Base-by-base conservation (phyloP, 495 filamentous ascomycete species). In the Paragyromitra xinjiangensis region DNA sequence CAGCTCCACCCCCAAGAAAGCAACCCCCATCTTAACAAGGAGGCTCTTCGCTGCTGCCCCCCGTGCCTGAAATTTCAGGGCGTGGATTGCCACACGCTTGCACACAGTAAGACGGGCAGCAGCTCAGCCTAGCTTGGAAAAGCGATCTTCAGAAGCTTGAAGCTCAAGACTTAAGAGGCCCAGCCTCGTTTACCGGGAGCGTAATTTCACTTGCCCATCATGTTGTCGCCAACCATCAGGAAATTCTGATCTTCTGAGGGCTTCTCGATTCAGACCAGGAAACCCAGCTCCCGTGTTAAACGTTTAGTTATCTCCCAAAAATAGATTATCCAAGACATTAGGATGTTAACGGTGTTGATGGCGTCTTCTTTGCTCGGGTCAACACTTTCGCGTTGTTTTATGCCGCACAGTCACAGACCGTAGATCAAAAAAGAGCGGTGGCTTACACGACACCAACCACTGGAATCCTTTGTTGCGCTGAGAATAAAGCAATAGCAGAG, bases 121-220 rank as follows among this genome's bases (percentile, higher is more conserved):
- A 11, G 37, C 64, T 45, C 39, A 26, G 37, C 62, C 61, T 45
- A 71, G 62, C 55, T 51, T 22, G 68, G 68, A 45, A 71, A 34
- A 63, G 7, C 26, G 68, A 70, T 70, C 68, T 65, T 45, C 69
- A 65, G 45, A 51, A 64, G 44, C 44, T 50, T 50, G 63, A 51
- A 65, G 14, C 16, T 6, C 42, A 65, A 22, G 26, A 34, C 40
- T 50, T 22, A 14, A 50, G 42, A 50, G 42, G 63, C 44, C 69
- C 59, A 67, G 34, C 68, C 58, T 64, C 39, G 19, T 58, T 58
- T 53, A 39, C 48, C 3, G 58, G 59, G 67, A 26, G 58, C 66
- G 67, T 63, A 71, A 71, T 64, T 58, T 76, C 48, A 44, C 29
- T 53, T 70, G 42, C 50, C 71, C 19, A 73, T 73, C 71, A 40